Base-by-base conservation (phyloP, 345 rosid species). In the Reutealis trisperma region DNA sequence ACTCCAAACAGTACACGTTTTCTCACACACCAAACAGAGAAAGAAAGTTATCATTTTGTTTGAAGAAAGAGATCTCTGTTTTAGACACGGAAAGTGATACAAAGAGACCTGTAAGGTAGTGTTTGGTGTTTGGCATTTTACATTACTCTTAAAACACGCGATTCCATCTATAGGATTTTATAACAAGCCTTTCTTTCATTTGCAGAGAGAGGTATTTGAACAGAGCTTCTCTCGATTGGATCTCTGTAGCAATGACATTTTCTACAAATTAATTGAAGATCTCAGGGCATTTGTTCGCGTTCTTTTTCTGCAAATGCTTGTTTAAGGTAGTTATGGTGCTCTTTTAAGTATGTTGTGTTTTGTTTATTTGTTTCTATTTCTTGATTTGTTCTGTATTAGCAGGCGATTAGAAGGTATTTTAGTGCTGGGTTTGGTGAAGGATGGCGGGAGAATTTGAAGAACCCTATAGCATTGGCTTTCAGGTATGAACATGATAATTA, bases 371-470 rank as follows among this genome's bases (percentile, higher is more conserved):
- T 69, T 24, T 24, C 49, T 69, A 2, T 24, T 1, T 24, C 10
- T 25, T 69, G 70, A 37, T 49, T 64, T 41, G 1, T 34, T 7
- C 59, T 24, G 66, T 44, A 8, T 64, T 45, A 21, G 68, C 80
- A 73, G 82, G 78, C 77, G 51, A 37, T 57, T 30, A 47, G 1
- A 60, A 19, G 34, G 74, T 63, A 64, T 78, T 9, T 47, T 24
- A 58, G 69, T 22, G 55, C 67, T 80, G 77, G 80, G 71, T 63
- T 70, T 54, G 72, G 61, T 70, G 18, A 72, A 68, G 47, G 76
- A 93, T 92, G 98, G 89, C 91, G 25, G 92, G 89, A 68, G 91
- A 92, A 75, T 76, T 86, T 75, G 87, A 89, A 84, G 94, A 92
- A 6, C 86, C 97, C n/a, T 84, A 81, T 73, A 66, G 79, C 79